Percentiles rank a stretch among this genome's conserved stretches.
Evolutionary conservation across 2,329 filamentous ascomycete species (phyloP).

Genomic region (Macrophomina phaseolina): DNA sequence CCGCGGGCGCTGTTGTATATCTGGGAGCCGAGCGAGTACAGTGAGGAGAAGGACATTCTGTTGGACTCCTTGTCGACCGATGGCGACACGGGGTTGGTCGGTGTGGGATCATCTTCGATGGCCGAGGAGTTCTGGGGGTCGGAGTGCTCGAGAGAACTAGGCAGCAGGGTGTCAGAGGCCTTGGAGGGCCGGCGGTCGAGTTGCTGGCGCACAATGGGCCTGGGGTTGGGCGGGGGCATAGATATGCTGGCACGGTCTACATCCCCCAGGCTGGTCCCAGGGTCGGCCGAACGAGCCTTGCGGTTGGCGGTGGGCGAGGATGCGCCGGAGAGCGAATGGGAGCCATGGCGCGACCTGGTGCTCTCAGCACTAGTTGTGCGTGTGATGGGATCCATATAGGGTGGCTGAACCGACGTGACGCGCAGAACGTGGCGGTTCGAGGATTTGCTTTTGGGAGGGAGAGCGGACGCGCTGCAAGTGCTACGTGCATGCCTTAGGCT

Average conservation of each 20-base stretch:
- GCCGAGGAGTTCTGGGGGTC: slow-evolving; percentile 48
- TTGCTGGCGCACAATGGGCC: slow-evolving; percentile 52
- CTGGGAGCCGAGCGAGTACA: slow-evolving; percentile 71
- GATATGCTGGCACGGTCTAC: slow-evolving; percentile 67
- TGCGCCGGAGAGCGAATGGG: slow-evolving; percentile 56
- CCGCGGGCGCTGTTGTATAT: slow-evolving; percentile 59
- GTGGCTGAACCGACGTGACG: slow-evolving; percentile 29
- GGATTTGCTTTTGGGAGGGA: slow-evolving; percentile 16
- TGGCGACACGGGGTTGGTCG: slow-evolving; percentile 55
- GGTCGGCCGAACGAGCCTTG: slow-evolving; percentile 65
- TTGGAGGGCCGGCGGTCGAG: slow-evolving; percentile 48
- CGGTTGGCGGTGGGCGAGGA: slow-evolving; percentile 48
- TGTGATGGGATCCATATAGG: slow-evolving; percentile 34
- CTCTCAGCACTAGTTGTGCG: slow-evolving; percentile 47
- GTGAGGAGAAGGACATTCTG: slow-evolving; percentile 74
- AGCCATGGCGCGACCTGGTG: slow-evolving; percentile 41
- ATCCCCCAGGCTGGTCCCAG: slow-evolving; percentile 63
- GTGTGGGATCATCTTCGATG: slow-evolving; percentile 54
- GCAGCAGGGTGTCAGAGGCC: slow-evolving; percentile 49
- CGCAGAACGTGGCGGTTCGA: slow-evolving; percentile 23
- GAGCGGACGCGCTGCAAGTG: slow-evolving; percentile 20
- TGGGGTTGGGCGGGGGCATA: slow-evolving; percentile 63
- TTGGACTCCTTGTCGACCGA: slow-evolving; percentile 57
- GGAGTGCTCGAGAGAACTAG: slow-evolving; percentile 31
- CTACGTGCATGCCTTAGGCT: slow-evolving; percentile 23